Evolutionary conservation across 345 rosid species (phyloP), one percentile per base, ranked within the genome.

Genomic region (Linum trigynum): DNA sequence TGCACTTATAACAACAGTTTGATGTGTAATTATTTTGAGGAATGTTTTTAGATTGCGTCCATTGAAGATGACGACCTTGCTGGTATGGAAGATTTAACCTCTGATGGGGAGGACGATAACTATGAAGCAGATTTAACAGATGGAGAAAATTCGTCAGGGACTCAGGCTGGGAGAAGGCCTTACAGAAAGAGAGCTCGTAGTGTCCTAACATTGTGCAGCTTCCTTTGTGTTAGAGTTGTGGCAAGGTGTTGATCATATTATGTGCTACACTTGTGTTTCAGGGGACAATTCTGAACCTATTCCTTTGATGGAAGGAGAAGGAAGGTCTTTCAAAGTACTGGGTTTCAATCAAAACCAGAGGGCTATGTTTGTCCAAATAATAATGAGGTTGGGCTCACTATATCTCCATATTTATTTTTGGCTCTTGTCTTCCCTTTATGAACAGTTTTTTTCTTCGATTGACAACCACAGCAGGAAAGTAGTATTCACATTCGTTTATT

Each of bases 261-360:
- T 63, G 63, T 67, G 55, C 64, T 42, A 60, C 67, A 43, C 64
- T 42, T 45, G 64, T 0, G 74, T 56, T 65, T 71, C 80, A 81
- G 94, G 64, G 64, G 97, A 90, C 72, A 85, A 71, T 77, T 62
- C 73, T 53, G 95, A 91, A 65, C 90, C 95, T 39, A 65, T 76
- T 79, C 98, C 99, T 68, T 76, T 95, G 72, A 95, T 95, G 99
- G 99, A 95, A 82, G 99, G 99, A 56, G 99, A 95, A 76, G 98
- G 99, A 57, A 85, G 85, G 71, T 86, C 99, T 48, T 91, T 95
- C 70, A 83, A 91, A 77, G 98, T 95, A 38, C 71, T 95, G 61
- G 98, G 99, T 59, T 95, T 91, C 80, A 89, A 82, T 75, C 96
- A 89, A 73, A 91, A 79, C 71, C 96, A 91, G 83, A 89, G 99